Conservation (phyloP, 2,329 filamentous ascomycete genomes). For the Purpureocillium lavendulum region DNA sequence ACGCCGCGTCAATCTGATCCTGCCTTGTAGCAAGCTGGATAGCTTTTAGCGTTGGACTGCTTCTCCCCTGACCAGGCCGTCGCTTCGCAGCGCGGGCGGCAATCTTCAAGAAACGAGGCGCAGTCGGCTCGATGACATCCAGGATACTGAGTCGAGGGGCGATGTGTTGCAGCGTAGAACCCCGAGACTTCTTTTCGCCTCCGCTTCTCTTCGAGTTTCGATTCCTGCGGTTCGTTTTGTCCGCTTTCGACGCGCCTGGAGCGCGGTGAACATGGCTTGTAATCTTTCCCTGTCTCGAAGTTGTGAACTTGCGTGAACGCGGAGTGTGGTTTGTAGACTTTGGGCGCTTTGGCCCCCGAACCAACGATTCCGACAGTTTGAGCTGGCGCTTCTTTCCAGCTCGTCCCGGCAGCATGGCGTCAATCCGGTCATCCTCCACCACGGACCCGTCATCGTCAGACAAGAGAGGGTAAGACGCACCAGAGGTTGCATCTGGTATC, state of each 20-base stretch:
- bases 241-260: background rate
- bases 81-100: constrained; percentile 48
- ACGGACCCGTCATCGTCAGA: constrained; percentile 25
- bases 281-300: constrained; percentile 21
- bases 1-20: constrained; percentile 50
- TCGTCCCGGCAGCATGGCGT: constrained; percentile 37
- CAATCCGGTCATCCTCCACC: constrained; percentile 44
- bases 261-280: constrained; percentile 17
- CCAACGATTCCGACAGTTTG: constrained; percentile 16
- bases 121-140: constrained; percentile 45
- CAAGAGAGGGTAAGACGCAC: constrained; percentile 4
- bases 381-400: constrained; percentile 32
- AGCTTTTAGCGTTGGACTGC: constrained; percentile 45
- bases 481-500: constrained; percentile 5
- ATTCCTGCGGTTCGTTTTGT: background rate
- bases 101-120: constrained; percentile 51
- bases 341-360: constrained; percentile 15
- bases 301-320: constrained; percentile 11
- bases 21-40: constrained; percentile 52
- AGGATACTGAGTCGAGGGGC: constrained; percentile 50
- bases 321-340: constrained; percentile 11
- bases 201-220: constrained; percentile 6
- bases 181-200: constrained; percentile 4
- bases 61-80: constrained; percentile 40
- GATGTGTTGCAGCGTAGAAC: no score